Conservation (phyloP, 2,329 filamentous ascomycete genomes). For the Beauveria caledonica region DNA sequence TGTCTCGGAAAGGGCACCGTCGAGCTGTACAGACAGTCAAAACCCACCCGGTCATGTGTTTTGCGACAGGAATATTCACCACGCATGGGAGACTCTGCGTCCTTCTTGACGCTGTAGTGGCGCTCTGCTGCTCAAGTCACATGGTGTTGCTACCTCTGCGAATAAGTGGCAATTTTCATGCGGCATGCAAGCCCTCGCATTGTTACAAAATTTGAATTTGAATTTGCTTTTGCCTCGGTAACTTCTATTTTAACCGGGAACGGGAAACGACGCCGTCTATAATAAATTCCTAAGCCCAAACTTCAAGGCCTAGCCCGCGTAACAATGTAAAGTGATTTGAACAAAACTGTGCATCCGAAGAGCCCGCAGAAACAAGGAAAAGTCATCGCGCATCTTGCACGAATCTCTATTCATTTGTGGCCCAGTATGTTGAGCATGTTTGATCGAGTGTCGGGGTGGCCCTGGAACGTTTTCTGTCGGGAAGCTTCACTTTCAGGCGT, state of each 20-base stretch:
- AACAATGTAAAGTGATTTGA: neutral
- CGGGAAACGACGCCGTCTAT: too few species aligned
- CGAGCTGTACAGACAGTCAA: too few species aligned
- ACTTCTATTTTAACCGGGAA: neutral
- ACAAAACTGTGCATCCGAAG: neutral
- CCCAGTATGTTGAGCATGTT: constrained; percentile 28
- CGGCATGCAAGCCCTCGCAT: too few species aligned
- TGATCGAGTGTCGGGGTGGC: constrained; percentile 25
- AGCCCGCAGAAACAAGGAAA: neutral
- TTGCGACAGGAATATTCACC: too few species aligned
- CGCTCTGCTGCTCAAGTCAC: too few species aligned
- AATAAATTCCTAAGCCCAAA: too few species aligned
- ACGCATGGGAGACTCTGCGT: too few species aligned
- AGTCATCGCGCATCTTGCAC: neutral
- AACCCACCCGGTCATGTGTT: too few species aligned
- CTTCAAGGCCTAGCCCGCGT: neutral
- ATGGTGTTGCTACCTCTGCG: neutral
- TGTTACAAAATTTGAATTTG: neutral
- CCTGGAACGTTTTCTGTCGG: constrained; percentile 25
- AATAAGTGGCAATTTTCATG: neutral
- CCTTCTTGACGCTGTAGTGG: too few species aligned
- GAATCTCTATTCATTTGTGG: constrained; percentile 17
- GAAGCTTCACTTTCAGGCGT: constrained; percentile 28
- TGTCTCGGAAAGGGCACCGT: too few species aligned
- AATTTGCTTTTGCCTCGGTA: too few species aligned